phyloP scores from a whole-genome alignment of 2,329 filamentous ascomycete genomes.

The Lithohypha guttulata region DNA sequence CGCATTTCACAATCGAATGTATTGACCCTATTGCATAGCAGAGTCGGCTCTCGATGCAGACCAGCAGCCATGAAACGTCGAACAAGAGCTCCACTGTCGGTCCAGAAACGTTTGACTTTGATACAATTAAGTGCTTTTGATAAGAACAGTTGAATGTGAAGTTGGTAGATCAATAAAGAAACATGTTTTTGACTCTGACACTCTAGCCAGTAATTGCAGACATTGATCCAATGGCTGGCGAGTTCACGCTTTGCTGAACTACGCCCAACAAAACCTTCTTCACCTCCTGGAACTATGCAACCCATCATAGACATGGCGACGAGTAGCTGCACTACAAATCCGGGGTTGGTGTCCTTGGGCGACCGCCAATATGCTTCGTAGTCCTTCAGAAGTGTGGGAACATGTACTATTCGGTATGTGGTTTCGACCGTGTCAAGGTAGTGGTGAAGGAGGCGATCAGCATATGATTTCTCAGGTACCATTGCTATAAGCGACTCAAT shows the following conservation, averaged over 20 bases:
- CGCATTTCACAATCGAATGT: constrained; percentile 44
- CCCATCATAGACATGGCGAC: constrained; percentile 16
- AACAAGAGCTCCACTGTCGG: constrained; percentile 36
- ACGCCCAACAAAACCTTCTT: constrained; percentile 13
- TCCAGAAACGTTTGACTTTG: constrained; percentile 42
- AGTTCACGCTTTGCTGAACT: constrained; percentile 14
- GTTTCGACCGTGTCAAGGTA: constrained; percentile 45
- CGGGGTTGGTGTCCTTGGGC: constrained; percentile 12
- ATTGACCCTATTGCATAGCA: constrained; percentile 28
- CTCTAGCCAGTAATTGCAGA: constrained; percentile 18
- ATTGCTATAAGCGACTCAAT: constrained; percentile 13
- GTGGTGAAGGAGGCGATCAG: constrained; percentile 17
- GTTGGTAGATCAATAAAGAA: constrained; percentile 38
- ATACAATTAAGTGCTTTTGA: constrained; percentile 39
- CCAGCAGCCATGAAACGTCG: constrained; percentile 40
- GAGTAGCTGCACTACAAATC: constrained; percentile 18
- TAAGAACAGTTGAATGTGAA: constrained; percentile 38
- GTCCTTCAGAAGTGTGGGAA: constrained; percentile 46
- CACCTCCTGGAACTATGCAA: constrained; percentile 11
- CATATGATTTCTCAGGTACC: constrained; percentile 15
- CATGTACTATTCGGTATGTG: constrained; percentile 47
- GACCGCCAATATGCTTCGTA: constrained; percentile 44
- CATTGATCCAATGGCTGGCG: constrained; percentile 19
- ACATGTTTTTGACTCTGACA: constrained; percentile 41
- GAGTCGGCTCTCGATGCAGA: constrained; percentile 38